phyloP scores from a whole-genome alignment of 257 asterid species.

The Nicotiana knightiana region DNA sequence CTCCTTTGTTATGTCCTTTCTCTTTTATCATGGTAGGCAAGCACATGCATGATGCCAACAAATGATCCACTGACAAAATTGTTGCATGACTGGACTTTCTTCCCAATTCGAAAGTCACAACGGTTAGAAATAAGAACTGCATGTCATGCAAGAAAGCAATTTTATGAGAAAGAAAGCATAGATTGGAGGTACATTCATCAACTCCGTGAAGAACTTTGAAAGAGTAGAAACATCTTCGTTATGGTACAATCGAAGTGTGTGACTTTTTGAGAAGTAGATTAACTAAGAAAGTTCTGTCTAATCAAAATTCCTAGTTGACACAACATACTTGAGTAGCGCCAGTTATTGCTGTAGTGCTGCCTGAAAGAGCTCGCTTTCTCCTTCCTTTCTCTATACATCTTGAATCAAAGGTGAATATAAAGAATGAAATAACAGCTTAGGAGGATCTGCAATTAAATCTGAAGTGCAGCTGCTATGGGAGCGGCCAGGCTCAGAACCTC shows the following conservation, averaged over 20 bases:
- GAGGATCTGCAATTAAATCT: conserved; percentile 39
- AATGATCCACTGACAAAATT: not conserved
- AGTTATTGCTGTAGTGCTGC: not conserved
- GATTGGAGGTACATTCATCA: too few relatives aligned
- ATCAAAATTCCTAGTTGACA: not conserved
- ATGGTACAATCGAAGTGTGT: not conserved
- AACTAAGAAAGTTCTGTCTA: not conserved
- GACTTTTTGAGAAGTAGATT: not conserved
- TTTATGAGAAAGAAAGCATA: not conserved
- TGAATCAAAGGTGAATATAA: not conserved
- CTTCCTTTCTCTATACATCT: not conserved
- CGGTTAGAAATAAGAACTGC: not conserved
- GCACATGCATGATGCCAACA: not conserved
- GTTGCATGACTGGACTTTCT: not conserved
- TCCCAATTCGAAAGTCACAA: not conserved
- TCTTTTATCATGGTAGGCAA: too few relatives aligned
- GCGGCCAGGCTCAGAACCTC: conserved; percentile 86
- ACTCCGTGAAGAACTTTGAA: not conserved
- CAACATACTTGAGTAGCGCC: not conserved
- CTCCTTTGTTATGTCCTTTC: too few relatives aligned
- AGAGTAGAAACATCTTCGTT: not conserved
- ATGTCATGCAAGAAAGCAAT: not conserved
- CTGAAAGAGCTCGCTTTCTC: not conserved
- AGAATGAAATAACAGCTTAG: not conserved
- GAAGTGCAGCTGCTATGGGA: conserved; percentile 78